Base-by-base conservation (phyloP, 2,329 filamentous ascomycete genomes). In the Cadophora gregata region DNA sequence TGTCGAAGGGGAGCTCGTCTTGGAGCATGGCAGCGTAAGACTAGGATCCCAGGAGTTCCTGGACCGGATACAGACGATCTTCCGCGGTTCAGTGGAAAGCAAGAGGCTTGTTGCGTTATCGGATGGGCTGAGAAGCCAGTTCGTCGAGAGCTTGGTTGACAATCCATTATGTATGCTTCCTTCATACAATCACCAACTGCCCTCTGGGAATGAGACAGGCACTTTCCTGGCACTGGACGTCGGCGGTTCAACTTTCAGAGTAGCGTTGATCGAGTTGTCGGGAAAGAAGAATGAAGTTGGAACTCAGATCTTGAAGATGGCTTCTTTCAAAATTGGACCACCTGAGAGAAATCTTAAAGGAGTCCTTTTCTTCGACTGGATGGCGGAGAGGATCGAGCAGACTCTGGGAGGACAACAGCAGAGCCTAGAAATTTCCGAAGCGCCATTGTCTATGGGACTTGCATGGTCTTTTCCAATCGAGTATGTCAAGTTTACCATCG, bases 381-480 rank as follows among this genome's bases (percentile, higher is more conserved):
- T 91, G 83, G 88, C 88, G 0, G 80, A 81, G 50, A 83, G 82
- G 69, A 88, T 90, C 71, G 76, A 80, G 61, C 84, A 89, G 59
- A 87, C 86, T 1, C 78, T 90, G 12, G 77, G 79, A 7, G 79
- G 79, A 51, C 82, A 81, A 21, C 73, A 80, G 25, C 78, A 80
- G 53, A 75, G 71, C 51, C 74, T 77, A 5, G 79, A 80, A 27
- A 77, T 79, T 36, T 72, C 70, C 10, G 60, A 71, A 27, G 56
- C 63, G 1, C 81, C 84, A 31, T 78, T 90, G 61, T 84, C 83
- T 9, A 81, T 90, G 79, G 88, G 88, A 0, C 76, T 90, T 68
- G 86, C 88, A 6, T 91, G 88, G 88, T 90, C 88, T 66, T 91
- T 91, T 72, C 88, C 88, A 29, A 87, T 91, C 53, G 86, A 90